Base-by-base conservation (phyloP, 2,329 filamentous ascomycete species). In the Cladorrhinum sp. region DNA sequence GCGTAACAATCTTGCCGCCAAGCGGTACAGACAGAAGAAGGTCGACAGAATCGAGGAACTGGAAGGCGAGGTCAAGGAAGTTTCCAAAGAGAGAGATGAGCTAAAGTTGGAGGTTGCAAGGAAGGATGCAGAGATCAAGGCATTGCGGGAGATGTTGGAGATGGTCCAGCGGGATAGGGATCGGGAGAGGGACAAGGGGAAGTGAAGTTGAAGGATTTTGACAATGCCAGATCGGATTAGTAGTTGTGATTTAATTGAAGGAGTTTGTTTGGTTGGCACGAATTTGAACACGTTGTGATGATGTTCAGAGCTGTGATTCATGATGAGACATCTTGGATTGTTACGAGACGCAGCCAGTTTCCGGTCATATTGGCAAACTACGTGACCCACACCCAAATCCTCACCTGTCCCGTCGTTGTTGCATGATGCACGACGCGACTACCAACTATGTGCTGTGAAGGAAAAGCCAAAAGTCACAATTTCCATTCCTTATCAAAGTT, bases 11-110 rank as follows among this genome's bases (percentile, higher is more conserved):
- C 76, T 86, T 58, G 86, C 86, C 8, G 86, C 86, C 42, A 79
- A 83, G 48, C 81, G 83, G 55, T 88, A 86, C 72, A 82, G 86
- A 20, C 85, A 88, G 69, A 86, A 86, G 69, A 83, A 84, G 63
- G 74, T 87, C 28, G 84, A 88, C 67, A 82, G 84, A 55, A 81
- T 87, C 68, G 68, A 74, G 55, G 79, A 80, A 63, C 76, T 88
- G 18, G 84, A 88, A 69, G 70, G 74, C 3, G 79, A 79, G 30
- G 74, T 88, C 55, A 79, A 79, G 55, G 74, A 78, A 55, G 78
- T 84, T 62, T 78, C 78, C 62, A 70, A 74, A 59, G 85, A 88
- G 71, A 73, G 83, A 33, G 84, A 88, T 61, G 81, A 81, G 18
- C 73, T 87, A 65, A 79, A 78, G 62, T 74, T 87, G 54, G 75